Evolutionary conservation across 441 rosid species (phyloP), one percentile per base, ranked within the genome.

Genomic region (Hura crepitans): DNA sequence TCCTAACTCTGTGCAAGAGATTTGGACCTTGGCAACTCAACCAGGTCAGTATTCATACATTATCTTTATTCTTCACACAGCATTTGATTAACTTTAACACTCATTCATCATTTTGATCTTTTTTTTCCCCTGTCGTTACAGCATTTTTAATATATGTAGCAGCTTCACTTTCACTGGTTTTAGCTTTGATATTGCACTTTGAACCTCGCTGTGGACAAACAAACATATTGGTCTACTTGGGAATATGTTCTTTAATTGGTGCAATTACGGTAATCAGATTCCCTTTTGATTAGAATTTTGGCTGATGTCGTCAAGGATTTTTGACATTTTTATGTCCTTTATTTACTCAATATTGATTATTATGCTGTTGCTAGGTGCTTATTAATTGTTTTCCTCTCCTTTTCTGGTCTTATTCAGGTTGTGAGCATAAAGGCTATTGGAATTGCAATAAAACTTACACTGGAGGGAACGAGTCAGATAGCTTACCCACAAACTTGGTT

Each of bases 391-490:
- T 53, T 42, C 20, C 51, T 20, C 43, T 47, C 20, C 14, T 15
- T 6, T 64, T 51, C 10, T 73, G 20, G 27, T 53, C 23, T 55
- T 47, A 56, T 69, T 71, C 86, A 93, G 97, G 98, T 93, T 59
- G 91, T 93, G 86, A 89, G 98, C 80, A 83, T 93, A 67, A 93
- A 93, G 81, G 98, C 98, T 27, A 85, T 90, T 72, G 98, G 97
- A 51, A 93, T 90, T 74, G 98, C 97, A 4, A 87, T 93, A 68
- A 83, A 93, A 71, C 81, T 93, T 74, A 90, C 97, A 54, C 39
- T 89, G 73, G 96, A 85, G 65, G 98, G 98, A 72, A 77, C 77
- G 54, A 89, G 80, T 82, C 98, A 93, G 83, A 82, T 87, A 31
- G 74, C 78, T 57, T 84, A 82, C 75, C 85, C 85, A 39, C 92